Conservation (phyloP, 2,329 filamentous ascomycete species). For the Apiospora marii region DNA sequence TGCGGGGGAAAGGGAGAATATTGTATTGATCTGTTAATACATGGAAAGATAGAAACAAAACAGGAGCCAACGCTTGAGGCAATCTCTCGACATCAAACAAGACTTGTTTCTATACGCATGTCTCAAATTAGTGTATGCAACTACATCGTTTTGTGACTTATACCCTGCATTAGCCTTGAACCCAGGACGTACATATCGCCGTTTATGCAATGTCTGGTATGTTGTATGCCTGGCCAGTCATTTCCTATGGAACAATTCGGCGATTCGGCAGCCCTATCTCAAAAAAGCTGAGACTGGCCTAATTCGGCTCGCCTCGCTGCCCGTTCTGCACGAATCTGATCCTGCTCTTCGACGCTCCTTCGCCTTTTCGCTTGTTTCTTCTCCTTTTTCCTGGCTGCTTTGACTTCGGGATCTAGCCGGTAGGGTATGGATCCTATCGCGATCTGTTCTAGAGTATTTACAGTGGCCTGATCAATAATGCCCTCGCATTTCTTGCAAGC, state of each 20-base stretch:
- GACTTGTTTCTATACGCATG: neutral
- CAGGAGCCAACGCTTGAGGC: neutral
- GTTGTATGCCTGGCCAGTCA: neutral
- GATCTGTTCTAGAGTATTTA: neutral
- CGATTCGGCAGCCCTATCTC: neutral
- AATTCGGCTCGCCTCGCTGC: neutral
- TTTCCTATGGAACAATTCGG: neutral
- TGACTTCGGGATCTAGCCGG: neutral
- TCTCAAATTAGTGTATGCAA: neutral
- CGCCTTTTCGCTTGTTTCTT: neutral
- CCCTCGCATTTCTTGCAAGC: neutral
- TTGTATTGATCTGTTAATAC: neutral
- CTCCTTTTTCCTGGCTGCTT: neutral
- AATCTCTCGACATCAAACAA: neutral
- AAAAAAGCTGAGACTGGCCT: neutral
- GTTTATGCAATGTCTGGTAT: neutral
- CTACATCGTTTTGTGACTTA: neutral
- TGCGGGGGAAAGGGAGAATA: neutral
- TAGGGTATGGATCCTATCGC: neutral
- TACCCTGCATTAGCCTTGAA: neutral
- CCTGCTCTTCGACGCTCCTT: neutral
- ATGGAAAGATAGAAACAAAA: conserved; percentile 1
- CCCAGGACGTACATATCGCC: too few species aligned
- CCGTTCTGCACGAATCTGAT: conserved; percentile 3
- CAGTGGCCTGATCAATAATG: neutral